phyloP scores from a whole-genome alignment of 73 alveolate species.

The Tetrahymena borealis region DNA sequence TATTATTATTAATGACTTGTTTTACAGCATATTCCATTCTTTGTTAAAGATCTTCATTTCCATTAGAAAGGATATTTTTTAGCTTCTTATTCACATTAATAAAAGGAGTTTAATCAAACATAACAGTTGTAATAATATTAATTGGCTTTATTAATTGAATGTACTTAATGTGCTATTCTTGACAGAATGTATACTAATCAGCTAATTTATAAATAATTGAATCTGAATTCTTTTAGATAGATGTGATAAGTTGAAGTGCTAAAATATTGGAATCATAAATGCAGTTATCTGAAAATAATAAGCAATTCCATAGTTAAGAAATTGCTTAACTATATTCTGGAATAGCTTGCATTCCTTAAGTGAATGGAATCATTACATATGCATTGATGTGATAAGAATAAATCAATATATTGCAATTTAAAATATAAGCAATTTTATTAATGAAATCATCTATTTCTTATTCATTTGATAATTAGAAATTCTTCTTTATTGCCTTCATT shows the following conservation, averaged over 20 bases:
- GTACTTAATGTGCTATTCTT: not conserved
- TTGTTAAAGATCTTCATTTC: not conserved
- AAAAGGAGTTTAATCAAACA: not conserved
- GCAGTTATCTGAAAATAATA: not conserved
- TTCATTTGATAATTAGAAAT: not conserved
- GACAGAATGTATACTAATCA: not conserved
- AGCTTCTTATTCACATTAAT: not conserved
- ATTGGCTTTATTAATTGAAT: not conserved
- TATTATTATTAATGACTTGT: not conserved
- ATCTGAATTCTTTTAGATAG: not conserved
- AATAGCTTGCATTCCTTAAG: not conserved
- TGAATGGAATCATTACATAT: not conserved
- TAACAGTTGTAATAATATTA: not conserved
- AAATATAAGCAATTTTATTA: not conserved
- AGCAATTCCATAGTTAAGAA: not conserved
- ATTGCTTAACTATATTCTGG: not conserved
- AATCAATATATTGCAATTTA: not conserved
- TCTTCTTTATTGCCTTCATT: not conserved
- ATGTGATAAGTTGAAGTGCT: not conserved
- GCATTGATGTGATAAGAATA: not conserved
- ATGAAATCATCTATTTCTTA: not conserved
- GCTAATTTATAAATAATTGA: not conserved
- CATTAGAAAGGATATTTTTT: not conserved
- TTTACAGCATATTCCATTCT: not conserved
- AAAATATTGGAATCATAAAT: not conserved